Conservation (phyloP, 495 filamentous ascomycete species). For the Xylaria bambusicola region DNA sequence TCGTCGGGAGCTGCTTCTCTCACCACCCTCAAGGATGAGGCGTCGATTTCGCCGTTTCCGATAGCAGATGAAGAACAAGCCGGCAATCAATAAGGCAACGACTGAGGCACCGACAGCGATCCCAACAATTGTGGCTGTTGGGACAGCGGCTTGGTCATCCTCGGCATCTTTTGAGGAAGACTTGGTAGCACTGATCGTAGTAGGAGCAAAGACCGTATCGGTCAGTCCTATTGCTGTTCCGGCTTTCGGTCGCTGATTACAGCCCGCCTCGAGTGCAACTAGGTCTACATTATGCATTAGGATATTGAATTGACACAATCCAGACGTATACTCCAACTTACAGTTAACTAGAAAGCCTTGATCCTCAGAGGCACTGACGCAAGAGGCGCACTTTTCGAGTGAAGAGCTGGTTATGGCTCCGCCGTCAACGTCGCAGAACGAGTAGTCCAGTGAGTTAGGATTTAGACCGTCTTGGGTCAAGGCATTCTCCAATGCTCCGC, state of each 20-base stretch:
- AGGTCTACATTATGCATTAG: conserved; percentile 39
- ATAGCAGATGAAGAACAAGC: conserved; percentile 37
- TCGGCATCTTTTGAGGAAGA: conserved; percentile 24
- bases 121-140: conserved; percentile 39
- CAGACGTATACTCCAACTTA: conserved; percentile 18
- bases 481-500: conserved; percentile 36
- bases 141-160: conserved; percentile 22
- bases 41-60: conserved; percentile 43
- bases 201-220: conserved; percentile 49
- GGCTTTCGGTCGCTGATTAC: conserved; percentile 45
- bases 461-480: conserved; percentile 36
- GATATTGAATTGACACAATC: neutral
- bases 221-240: conserved; percentile 46
- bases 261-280: conserved; percentile 50
- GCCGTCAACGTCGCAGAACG: conserved; percentile 40
- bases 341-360: conserved; percentile 46
- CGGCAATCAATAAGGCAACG: conserved; percentile 34
- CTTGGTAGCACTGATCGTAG: conserved; percentile 45
- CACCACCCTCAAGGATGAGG: conserved; percentile 31
- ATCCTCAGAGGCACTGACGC: conserved; percentile 39
- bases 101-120: conserved; percentile 36
- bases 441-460: conserved; percentile 36
- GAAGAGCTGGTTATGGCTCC: conserved; percentile 29
- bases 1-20: neutral
- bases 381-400: conserved; percentile 39